Base-by-base conservation (phyloP, 1,139 yeast genomes). In the Suhomyces guaymorum region DNA sequence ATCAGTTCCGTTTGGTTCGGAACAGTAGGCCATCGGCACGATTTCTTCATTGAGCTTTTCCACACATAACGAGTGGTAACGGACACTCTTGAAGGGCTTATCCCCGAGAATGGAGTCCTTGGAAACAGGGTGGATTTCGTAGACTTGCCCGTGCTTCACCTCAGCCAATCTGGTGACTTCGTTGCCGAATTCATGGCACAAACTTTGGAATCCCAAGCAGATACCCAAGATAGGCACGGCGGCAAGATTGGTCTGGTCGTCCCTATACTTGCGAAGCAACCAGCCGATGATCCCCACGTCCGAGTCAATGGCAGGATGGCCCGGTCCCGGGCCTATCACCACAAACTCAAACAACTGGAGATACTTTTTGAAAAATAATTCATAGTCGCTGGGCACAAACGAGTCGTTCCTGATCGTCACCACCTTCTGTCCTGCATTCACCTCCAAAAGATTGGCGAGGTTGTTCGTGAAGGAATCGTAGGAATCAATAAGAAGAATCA, bases 291-390 rank as follows among this genome's bases (percentile, higher is more conserved):
- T 72, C 1, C 97, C 97, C 15, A 85, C 78, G 53, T 90, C 97
- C 1, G 55, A 44, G 0, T 70, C 55, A 26, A 65, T 72, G 2
- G 64, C 62, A 0, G 98, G 98, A 48, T 85, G 80, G 0, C 99
- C 99, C 0, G 99, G 99, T 0, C 99, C 99, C 0, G 99, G 99
- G 0, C 98, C 98, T 10, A 92, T 73, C 0, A 92, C 80, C 4
- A 94, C 71, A 30, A 88, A 89, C 39, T 84, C 87, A 48, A 88
- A 82, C n/a, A 66, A 54, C 2, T 61, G 56, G 12, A 74, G 45
- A 38, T 70, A 56, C 1, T 64, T 55, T 7, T 70, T 49, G 8
- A 70, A 65, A 9, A 73, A 61, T 2, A 58, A 30, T 9, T 57
- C 56, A 43, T 69, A 69, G 26, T 63, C 61, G 2, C 46, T 44